Conservation (phyloP, 495 filamentous ascomycete species). For the Xanthoparmelia taractica region DNA sequence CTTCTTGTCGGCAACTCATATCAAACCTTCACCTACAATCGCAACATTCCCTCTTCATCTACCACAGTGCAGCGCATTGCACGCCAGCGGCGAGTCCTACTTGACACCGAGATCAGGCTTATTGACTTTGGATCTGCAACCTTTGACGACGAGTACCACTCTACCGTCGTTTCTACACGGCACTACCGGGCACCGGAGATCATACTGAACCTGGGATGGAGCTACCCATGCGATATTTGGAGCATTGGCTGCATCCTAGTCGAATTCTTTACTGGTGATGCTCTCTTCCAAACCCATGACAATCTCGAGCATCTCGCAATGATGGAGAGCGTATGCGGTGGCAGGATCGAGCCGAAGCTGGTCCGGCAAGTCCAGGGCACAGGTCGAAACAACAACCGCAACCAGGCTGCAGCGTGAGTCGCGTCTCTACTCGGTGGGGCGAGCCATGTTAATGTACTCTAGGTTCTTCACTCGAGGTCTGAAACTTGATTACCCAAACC, state of each 20-base stretch:
- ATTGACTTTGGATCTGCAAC: slow-evolving; percentile 98
- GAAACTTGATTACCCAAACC: slow-evolving; percentile 80
- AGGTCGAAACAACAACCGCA: slow-evolving; percentile 56
- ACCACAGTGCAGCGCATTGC: slow-evolving; percentile 66
- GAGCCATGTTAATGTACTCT: slow-evolving; percentile 15
- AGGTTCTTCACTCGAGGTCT: slow-evolving; percentile 75
- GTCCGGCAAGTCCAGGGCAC: slow-evolving; percentile 64
- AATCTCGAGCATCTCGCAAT: slow-evolving; percentile 98
- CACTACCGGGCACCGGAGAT: slow-evolving; percentile 97
- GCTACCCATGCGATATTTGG: slow-evolving; percentile 96
- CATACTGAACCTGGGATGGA: slow-evolving; percentile 94
- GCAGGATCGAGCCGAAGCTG: slow-evolving; percentile 63
- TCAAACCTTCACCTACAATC: slow-evolving; percentile 95
- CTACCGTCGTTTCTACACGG: slow-evolving; percentile 89
- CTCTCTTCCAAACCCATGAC: slow-evolving; percentile 95
- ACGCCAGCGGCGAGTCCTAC: slow-evolving; percentile 75
- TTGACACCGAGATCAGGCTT: slow-evolving; percentile 92
- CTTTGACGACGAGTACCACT: slow-evolving; percentile 97
- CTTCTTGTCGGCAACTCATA: slow-evolving; percentile 82
- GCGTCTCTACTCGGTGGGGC: background rate
- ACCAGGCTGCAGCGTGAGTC: slow-evolving; percentile 75
- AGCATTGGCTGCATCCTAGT: slow-evolving; percentile 98
- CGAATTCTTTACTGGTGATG: slow-evolving; percentile 98
- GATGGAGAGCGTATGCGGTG: slow-evolving; percentile 88
- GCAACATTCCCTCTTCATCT: slow-evolving; percentile 86